A percentile compares a stretch with the other conserved stretches of the same genome.
phyloP scores from a whole-genome alignment of 495 filamentous ascomycete genomes.

The Penicillium maclennaniae region DNA sequence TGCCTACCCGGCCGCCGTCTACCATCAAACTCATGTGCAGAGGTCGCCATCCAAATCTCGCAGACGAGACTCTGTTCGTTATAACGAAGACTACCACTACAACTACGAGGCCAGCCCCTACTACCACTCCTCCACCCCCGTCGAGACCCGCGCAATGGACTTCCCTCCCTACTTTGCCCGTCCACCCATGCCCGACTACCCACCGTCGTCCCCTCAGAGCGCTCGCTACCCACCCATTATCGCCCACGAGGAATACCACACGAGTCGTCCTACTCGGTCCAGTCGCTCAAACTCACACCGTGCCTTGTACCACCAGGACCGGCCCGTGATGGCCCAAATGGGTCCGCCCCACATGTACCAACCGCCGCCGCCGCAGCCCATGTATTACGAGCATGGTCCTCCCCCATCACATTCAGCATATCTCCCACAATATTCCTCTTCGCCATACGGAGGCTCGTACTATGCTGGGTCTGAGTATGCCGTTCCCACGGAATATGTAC shows the following conservation, averaged over 20 bases:
- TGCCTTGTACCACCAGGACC: slow-evolving; percentile 31
- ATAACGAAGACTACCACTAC: slow-evolving; percentile 30
- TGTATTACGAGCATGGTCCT: slow-evolving; percentile 32
- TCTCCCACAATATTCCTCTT: slow-evolving; percentile 27
- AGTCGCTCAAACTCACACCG: slow-evolving; percentile 35
- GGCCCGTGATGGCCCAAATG: slow-evolving; percentile 38
- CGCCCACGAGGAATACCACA: slow-evolving; percentile 25
- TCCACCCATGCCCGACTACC: slow-evolving; percentile 32
- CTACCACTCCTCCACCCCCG: slow-evolving; percentile 28
- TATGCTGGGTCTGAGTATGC: slow-evolving; percentile 26
- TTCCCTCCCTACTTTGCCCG: slow-evolving; percentile 25
- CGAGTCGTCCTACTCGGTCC: slow-evolving; percentile 23
- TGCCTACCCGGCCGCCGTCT: slow-evolving; percentile 27
- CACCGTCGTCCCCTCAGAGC: slow-evolving; percentile 27
- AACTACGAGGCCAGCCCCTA: slow-evolving; percentile 30
- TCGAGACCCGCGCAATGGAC: slow-evolving; percentile 32
- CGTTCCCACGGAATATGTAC: slow-evolving; percentile 19
- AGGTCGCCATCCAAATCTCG: slow-evolving; percentile 36
- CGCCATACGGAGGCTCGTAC: slow-evolving; percentile 25
- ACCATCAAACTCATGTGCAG: slow-evolving; percentile 27
- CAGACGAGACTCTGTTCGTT: slow-evolving; percentile 31
- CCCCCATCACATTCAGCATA: slow-evolving; percentile 38
- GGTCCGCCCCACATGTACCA: slow-evolving; percentile 29
- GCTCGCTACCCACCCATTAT: slow-evolving; percentile 23
- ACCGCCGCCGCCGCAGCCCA: slow-evolving; percentile 10